Evolutionary conservation across 83 land plant genomes (phyloP).

Genomic region (Picea abies): DNA sequence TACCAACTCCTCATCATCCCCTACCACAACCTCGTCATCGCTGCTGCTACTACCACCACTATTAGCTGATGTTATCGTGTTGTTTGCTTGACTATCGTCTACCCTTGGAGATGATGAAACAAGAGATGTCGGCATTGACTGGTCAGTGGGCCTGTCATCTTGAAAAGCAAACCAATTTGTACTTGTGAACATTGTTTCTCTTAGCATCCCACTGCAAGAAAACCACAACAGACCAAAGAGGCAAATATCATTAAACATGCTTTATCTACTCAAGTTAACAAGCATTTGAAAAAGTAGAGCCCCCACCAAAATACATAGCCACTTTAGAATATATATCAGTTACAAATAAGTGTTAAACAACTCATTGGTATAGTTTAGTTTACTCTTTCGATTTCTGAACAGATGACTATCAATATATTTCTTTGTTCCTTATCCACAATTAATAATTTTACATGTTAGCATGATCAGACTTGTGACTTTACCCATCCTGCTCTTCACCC

Average conservation of each 20-base stretch:
- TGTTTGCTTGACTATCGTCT: constrained; percentile 33
- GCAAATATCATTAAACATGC: too few species aligned
- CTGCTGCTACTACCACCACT: constrained; percentile 27
- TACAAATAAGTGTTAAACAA: too few species aligned
- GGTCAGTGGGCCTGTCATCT: constrained; percentile 48
- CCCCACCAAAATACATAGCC: too few species aligned
- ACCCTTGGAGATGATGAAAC: constrained; percentile 48
- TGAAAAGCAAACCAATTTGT: constrained; percentile 96
- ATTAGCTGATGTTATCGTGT: constrained; percentile 18
- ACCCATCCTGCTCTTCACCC: constrained; percentile 97
- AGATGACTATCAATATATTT: background rate
- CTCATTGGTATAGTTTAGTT: too few species aligned
- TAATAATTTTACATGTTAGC: background rate
- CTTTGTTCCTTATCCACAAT: background rate
- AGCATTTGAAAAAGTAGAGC: too few species aligned
- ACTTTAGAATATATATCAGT: too few species aligned
- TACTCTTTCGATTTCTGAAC: background rate
- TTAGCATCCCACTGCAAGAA: constrained; percentile 52
- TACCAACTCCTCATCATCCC: too few species aligned
- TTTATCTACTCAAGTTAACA: too few species aligned
- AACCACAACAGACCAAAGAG: background rate
- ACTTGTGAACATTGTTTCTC: constrained; percentile 55
- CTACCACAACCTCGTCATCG: too few species aligned
- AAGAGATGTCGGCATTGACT: constrained; percentile 29
- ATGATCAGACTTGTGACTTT: constrained; percentile 1